Evolutionary conservation across 495 filamentous ascomycete genomes (phyloP).

Genomic region (Parathielavia appendiculata): DNA sequence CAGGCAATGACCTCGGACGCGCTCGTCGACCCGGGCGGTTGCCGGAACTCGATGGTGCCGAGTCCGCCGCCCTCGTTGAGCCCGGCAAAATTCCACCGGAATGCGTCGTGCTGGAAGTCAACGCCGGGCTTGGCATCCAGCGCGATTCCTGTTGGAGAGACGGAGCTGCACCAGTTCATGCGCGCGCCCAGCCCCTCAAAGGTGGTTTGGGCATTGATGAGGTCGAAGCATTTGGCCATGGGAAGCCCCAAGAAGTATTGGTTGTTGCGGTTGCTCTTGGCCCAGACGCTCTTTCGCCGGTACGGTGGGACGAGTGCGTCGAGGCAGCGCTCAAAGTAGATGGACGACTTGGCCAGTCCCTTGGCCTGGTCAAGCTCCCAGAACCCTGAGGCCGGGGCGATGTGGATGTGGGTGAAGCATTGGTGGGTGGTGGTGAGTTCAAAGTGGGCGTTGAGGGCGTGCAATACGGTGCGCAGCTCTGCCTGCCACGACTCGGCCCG

Average conservation of each 20-base stretch:
- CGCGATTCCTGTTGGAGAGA: slow-evolving; percentile 23
- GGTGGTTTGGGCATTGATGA: slow-evolving; percentile 13
- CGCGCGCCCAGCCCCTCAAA: slow-evolving; percentile 13
- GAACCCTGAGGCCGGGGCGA: slow-evolving; percentile 22
- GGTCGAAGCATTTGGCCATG: slow-evolving; percentile 19
- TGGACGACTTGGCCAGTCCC: slow-evolving; percentile 22
- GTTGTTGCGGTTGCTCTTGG: slow-evolving; percentile 33
- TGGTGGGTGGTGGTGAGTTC: slow-evolving; percentile 27
- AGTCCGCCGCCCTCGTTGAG: slow-evolving; percentile 13
- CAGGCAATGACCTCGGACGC: slow-evolving; percentile 21
- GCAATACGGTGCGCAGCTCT: slow-evolving; percentile 18
- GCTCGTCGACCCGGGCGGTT: slow-evolving; percentile 22
- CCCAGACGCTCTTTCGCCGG: slow-evolving; percentile 23
- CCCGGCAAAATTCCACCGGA: slow-evolving; percentile 26
- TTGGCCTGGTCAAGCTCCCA: slow-evolving; percentile 24
- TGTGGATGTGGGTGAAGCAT: slow-evolving; percentile 29
- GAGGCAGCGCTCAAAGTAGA: slow-evolving; percentile 33
- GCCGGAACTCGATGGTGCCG: slow-evolving; percentile 29
- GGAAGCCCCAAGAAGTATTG: slow-evolving; percentile 13
- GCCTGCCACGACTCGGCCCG: slow-evolving; percentile 19
- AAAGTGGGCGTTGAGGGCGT: slow-evolving; percentile 25
- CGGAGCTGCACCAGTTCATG: slow-evolving; percentile 28
- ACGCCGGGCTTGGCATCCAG: slow-evolving; percentile 9
- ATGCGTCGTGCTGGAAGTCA: slow-evolving; percentile 24
- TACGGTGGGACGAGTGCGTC: slow-evolving; percentile 30